These are phyloP conservation scores for Ceratocystis eucalypticola DNA, from an alignment of 2,329 filamentous ascomycete species.

Conservation along the genomic window DNA sequence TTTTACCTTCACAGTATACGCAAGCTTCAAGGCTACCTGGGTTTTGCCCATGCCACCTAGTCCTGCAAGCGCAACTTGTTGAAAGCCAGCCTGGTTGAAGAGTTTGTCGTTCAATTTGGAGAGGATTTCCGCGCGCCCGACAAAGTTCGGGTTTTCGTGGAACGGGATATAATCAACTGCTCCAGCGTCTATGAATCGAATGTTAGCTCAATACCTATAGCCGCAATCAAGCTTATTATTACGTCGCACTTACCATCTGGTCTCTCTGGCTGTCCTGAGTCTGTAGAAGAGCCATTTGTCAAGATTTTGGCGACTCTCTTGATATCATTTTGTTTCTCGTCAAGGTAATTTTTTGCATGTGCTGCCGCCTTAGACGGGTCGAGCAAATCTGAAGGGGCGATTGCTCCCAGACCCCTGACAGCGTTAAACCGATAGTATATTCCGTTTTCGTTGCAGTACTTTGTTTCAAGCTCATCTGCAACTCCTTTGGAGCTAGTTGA, in stretches of 20 bases:
- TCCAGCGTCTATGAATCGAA: background rate
- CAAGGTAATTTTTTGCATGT: background rate
- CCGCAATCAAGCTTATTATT: too few relatives aligned
- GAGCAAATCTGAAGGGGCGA: slow-evolving; percentile 23
- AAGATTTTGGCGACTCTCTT: too few relatives aligned
- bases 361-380: background rate
- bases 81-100: background rate
- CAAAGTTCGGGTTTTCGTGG: background rate
- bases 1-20: background rate
- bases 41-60: background rate
- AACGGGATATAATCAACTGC: background rate
- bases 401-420: slow-evolving; percentile 22
- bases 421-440: slow-evolving; percentile 24
- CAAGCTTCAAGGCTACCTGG: background rate
- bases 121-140: background rate
- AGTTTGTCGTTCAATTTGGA: background rate
- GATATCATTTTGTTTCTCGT: too few relatives aligned
- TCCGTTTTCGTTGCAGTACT: slow-evolving; percentile 19
- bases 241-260: too few relatives aligned
- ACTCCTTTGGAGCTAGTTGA: background rate
- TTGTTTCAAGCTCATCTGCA: slow-evolving; percentile 9
- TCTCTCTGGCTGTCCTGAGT: too few relatives aligned
- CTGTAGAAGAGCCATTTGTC: too few relatives aligned
- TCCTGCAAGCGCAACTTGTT: background rate
- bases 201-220: background rate